These are phyloP conservation scores for Lithohypha guttulata DNA, from an alignment of 2,329 filamentous ascomycete species.

Conservation along the genomic window DNA sequence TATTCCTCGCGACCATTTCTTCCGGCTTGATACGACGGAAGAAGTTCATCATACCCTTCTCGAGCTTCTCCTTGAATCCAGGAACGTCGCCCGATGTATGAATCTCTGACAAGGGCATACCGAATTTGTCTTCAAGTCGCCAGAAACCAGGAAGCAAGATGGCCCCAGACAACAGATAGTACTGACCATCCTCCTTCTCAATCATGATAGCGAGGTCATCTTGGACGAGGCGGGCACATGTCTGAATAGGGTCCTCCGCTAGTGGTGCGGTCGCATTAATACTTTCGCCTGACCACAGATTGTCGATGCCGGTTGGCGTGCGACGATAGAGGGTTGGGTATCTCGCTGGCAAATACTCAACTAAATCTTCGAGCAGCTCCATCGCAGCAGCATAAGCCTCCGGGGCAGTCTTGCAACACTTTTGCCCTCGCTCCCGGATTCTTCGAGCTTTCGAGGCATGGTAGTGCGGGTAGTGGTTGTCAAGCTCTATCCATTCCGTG, in stretches of 20 bases:
- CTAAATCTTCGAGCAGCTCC: conserved; percentile 66
- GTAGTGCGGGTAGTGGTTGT: conserved; percentile 64
- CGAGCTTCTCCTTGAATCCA: conserved; percentile 58
- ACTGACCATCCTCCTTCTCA: conserved; percentile 63
- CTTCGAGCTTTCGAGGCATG: conserved; percentile 61
- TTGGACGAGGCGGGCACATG: conserved; percentile 60
- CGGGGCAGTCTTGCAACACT: conserved; percentile 59
- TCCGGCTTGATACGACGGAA: conserved; percentile 62
- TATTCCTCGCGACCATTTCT: conserved; percentile 58
- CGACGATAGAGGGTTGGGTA: conserved; percentile 62
- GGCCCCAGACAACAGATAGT: conserved; percentile 63
- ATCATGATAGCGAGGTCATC: conserved; percentile 81
- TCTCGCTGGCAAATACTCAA: conserved; percentile 57
- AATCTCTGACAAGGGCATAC: conserved; percentile 68
- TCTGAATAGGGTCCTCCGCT: conserved; percentile 67
- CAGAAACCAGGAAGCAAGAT: conserved; percentile 75
- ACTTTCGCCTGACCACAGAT: conserved; percentile 58
- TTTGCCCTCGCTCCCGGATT: conserved; percentile 54
- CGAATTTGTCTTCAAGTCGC: conserved; percentile 69
- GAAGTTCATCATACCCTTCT: conserved; percentile 72
- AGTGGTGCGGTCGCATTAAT: conserved; percentile 60
- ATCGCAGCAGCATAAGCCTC: conserved; percentile 61
- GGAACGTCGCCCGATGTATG: conserved; percentile 70
- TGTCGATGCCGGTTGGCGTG: conserved; percentile 56
- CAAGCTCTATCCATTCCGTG: conserved; percentile 72